phyloP scores from a whole-genome alignment of 2,329 filamentous ascomycete species.

The Colletotrichum noveboracense region DNA sequence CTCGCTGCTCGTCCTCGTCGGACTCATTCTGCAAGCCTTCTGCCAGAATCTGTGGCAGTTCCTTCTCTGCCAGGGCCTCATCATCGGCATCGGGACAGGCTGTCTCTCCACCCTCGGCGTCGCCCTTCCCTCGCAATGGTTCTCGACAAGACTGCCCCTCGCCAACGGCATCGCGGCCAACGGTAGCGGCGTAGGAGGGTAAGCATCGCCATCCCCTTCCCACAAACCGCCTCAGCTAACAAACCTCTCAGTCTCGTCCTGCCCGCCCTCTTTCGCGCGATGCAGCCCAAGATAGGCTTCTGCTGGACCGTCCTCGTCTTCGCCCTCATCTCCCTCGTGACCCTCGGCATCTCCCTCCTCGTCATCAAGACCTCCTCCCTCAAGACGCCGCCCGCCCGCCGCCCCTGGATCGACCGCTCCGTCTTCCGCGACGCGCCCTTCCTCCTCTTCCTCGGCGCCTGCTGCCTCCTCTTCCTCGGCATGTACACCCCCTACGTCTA shows the following conservation, averaged over 20 bases:
- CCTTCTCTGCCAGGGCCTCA: slow-evolving; percentile 49
- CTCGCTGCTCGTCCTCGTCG: slow-evolving; percentile 46
- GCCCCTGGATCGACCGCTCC: slow-evolving; percentile 27
- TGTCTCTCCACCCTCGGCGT: slow-evolving; percentile 42
- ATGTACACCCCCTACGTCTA: slow-evolving; percentile 56
- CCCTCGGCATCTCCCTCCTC: slow-evolving; percentile 1
- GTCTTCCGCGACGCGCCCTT: slow-evolving; percentile 43
- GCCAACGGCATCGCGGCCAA: slow-evolving; percentile 38
- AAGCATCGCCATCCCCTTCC: background rate
- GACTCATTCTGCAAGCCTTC: slow-evolving; percentile 34
- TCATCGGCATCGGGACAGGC: slow-evolving; percentile 49
- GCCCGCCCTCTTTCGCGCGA: slow-evolving; percentile 4
- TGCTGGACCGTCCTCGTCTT: slow-evolving; percentile 15
- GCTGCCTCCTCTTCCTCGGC: slow-evolving; percentile 46
- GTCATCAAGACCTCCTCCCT: slow-evolving; percentile 16
- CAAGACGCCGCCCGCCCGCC: slow-evolving; percentile 6
- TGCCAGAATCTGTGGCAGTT: slow-evolving; percentile 11
- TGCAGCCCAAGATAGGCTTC: slow-evolving; percentile 11
- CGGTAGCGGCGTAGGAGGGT: slow-evolving; percentile 33
- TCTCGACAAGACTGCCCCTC: slow-evolving; percentile 29
- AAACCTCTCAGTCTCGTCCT: background rate
- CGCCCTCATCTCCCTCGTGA: slow-evolving; percentile 10
- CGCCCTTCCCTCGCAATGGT: slow-evolving; percentile 37
- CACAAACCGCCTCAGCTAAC: background rate
- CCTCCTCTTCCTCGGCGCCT: slow-evolving; percentile 36